Base-by-base conservation (phyloP, 352 stramenopile genomes). In the Synura sp. region DNA sequence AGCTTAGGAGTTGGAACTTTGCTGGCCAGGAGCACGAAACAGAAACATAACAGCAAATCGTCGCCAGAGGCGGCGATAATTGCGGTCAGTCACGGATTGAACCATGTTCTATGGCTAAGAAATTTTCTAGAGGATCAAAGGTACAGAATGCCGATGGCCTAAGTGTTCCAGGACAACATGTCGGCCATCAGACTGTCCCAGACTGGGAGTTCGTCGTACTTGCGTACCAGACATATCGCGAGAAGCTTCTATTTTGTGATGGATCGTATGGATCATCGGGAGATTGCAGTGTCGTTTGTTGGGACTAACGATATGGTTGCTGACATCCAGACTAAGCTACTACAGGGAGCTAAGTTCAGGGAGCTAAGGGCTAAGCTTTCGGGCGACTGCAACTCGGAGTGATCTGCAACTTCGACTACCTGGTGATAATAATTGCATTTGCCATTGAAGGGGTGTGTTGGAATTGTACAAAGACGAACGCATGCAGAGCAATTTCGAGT, bases 271-370 rank as follows among this genome's bases (percentile, higher is more conserved):
- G n/a, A 70, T 14, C n/a, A 14, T 14, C 14, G n/a, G 14, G 57
- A 70, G 19, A 14, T 70, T 14, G n/a, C 14, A n/a, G n/a, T 70
- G 14, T 14, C n/a, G 57, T 70, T 19, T 63, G 33, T 53, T n/a
- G 14, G 14, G 14, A 70, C 57, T 19, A n/a, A 63, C 14, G 57
- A 70, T 63, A 70, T 70, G 57, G 14, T 70, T 14, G 57, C 57
- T 63, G 57, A 70, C 57, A 19, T n/a, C 14, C 41, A 19, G 14
- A 53, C 41, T 14, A 53, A 53, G 41, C 41, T n/a, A 19, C 41
- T 53, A 19, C 14, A 14, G 41, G 41, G 41, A 63, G n/a, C 14
- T 14, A 53, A 14, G 14, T 53, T 53, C n/a, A n/a, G 14, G 14
- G n/a, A 53, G n/a, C 14, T 53, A n/a, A 14, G 41, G n/a, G 41